Base-by-base conservation (phyloP, 371 early-diverging fungal species). In the Encephalitozoon hellem region DNA sequence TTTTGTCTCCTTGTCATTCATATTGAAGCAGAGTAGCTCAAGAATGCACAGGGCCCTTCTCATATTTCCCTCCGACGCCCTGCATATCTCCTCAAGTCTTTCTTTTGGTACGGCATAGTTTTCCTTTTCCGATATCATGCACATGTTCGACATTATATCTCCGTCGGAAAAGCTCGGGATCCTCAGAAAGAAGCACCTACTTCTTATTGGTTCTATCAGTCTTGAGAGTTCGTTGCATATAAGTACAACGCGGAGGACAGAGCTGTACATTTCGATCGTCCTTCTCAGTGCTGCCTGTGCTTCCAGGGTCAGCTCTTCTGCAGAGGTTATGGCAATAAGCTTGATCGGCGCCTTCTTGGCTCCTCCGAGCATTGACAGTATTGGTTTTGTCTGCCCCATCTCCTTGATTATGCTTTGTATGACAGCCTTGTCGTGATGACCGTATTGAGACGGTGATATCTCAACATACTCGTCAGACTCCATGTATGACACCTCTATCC, bases 201-300 rank as follows among this genome's bases (percentile, higher is more conserved):
- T 92, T 74, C 92, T 90, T 69, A 99, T 91, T 0, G 99, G 97
- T 12, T 90, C 85, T 81, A 97, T 95, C 74, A 99, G 91, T 79
- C 90, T 91, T 67, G 90, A 90, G 0, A 94, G 88, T 51, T 90
- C 89, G 67, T 90, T 91, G 79, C 92, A 90, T 84, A 95, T 91
- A 69, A 99, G 80, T 75, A 97, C 92, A 25, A 99, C 86, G 30
- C 97, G 90, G 77, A 97, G 87, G 79, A 92, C 93, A 23, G 83
- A 75, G 84, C 91, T 93, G 85, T 97, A 97, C 84, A 93, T 93
- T 86, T 99, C 99, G 94, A 99, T 96, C 1, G 98, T 97, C 30
- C 98, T 88, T 76, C 99, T 89, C 65, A 99, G 88, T 15, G 93
- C 98, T 41, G 94, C 92, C 86, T 98, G 99, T 8, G 98, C 98